phyloP scores from a whole-genome alignment of 176 grass and related monocot genomes.

The Ananas comosus region DNA sequence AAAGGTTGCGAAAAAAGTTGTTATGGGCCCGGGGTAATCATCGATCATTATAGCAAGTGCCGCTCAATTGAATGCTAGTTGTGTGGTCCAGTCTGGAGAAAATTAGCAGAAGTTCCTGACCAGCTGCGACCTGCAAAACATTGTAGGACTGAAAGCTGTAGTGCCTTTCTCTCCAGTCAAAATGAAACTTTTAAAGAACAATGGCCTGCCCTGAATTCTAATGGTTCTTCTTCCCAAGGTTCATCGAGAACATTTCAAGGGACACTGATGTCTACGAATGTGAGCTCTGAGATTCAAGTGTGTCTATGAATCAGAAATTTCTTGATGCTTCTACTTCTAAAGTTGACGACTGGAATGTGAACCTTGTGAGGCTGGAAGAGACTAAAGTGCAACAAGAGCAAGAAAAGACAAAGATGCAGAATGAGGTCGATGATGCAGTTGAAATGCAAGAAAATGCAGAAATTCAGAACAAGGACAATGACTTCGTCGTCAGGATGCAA shows the following conservation, averaged over 20 bases:
- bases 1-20: constrained; percentile 23
- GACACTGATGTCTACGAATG: not conserved
- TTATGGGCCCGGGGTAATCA: constrained; percentile 17
- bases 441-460: constrained; percentile 20
- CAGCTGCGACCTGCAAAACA: constrained; percentile 40
- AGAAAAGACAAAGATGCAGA: too few relatives aligned
- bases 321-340: not conserved
- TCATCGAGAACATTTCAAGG: too few relatives aligned
- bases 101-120: constrained; percentile 20
- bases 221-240: constrained; percentile 7
- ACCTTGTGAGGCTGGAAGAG: constrained; percentile 6
- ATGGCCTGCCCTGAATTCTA: constrained; percentile 20
- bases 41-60: constrained; percentile 19
- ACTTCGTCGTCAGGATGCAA: constrained; percentile 15
- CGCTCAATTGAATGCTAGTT: constrained; percentile 20
- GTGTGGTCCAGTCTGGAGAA: constrained; percentile 29
- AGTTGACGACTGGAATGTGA: constrained; percentile 4
- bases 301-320: constrained; percentile 14
- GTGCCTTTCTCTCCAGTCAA: constrained; percentile 19
- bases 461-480: constrained; percentile 6
- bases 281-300: constrained; percentile 20
- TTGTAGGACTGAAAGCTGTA: constrained; percentile 24
- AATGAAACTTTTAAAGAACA: constrained; percentile 15
- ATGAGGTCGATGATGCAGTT: not conserved
- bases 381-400: constrained; percentile 1